Evolutionary conservation across 2,329 filamentous ascomycete species (phyloP), one percentile per base, ranked within the genome.

Genomic region (Cercospora sp.): DNA sequence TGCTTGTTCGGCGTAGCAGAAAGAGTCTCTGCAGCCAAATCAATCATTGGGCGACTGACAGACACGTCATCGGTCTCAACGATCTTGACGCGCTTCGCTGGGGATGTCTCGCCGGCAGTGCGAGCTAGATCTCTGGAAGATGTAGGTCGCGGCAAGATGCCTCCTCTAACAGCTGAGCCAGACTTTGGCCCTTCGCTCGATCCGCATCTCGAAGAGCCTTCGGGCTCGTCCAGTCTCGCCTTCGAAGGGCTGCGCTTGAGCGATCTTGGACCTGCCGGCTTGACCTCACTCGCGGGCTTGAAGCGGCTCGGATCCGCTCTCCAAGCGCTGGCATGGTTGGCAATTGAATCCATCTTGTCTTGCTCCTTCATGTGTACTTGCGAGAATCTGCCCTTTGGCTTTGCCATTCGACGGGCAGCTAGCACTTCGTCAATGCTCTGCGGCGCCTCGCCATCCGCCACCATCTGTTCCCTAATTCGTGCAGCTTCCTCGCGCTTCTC

Each of bases 331-430:
- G 93, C 85, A 78, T 97, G 94, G 70, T 90, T 90, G 53, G 89
- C 92, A 76, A 98, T 97, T 1, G 94, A 97, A 78, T 97, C 93
- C 94, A 98, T 97, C 84, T 97, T 98, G 81, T 92, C 92, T 82
- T 98, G 97, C 76, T 94, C 88, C 61, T 90, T 89, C 87, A 92
- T 91, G 78, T 98, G 94, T 43, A 88, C 89, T 70, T 93, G 90
- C 77, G 92, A 97, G 81, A 90, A 98, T 57, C 94, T 90, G 73
- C 92, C 89, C 81, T 90, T 96, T 12, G 94, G 88, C 72, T 88
- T 88, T 6, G 91, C 94, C 76, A 97, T 91, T 79, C 89, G 92
- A 72, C 94, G 90, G 9, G 61, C 64, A n/a, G 65, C 66, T 43
- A 82, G 75, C 1, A 76, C 74, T 32, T 81, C 76, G 28, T 84